Base-by-base conservation (phyloP, 768 basidiomycete species). In the Hericium alpestre region DNA sequence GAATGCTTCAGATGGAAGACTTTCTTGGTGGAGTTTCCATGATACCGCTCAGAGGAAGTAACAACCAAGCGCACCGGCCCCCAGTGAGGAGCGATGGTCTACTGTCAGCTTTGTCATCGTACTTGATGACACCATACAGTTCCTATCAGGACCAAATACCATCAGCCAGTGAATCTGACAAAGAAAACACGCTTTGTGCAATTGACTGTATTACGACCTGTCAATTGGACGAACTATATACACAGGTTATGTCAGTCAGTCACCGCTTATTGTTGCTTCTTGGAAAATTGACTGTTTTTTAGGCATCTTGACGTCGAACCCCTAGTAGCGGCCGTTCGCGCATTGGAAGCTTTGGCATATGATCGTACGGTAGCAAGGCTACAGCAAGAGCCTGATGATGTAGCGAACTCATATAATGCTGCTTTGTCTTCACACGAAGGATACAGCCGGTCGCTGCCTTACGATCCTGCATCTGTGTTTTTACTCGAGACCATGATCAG, bases 1-100 rank as follows among this genome's bases (percentile, higher is more conserved):
- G 87, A 52, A 90, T 99, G 87, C 73, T 96, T 11, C 92, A 95
- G 68, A 94, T 96, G 90, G 95, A 96, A 67, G 96, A 98, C 66
- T 98, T 99, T 74, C 79, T 97, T 8, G 93, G 93, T n/a, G 94
- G 93, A 15, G 82, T 86, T 37, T 88, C 91, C 8, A 86, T 85
- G 75, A 98, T 98, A 63, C 95, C 96, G 23, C 76, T 98, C 47
- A 83, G 87, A 59, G 83, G 90, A 22, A 81, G 47, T 18, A 58
- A 55, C 40, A 55, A 80, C 61, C 79, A 83, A 61, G 81, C 87
- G 1, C 76, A 81, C 25, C 79, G 82, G 51, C 71, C 80, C 47
- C 75, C 83, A 49, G 71, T 81, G 27, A 75, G 87, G 69, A 80
- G 74, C 52, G 95, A 98, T n/a, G 96, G 96, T 18, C 74, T 99